Evolutionary conservation across 352 stramenopile genomes (phyloP).

Genomic region (Globisporangium paddicum): DNA sequence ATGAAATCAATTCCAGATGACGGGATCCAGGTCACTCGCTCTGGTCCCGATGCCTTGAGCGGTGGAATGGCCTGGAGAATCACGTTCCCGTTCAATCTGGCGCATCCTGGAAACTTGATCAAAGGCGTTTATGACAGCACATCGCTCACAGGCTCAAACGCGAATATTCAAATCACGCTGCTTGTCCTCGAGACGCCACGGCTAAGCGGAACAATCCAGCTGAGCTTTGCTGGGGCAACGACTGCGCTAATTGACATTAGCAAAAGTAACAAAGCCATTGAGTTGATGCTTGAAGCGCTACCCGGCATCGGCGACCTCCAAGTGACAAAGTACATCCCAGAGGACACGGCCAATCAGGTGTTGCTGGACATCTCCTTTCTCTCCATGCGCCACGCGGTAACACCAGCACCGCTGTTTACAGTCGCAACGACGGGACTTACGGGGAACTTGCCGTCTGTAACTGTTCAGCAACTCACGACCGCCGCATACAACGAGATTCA

Average conservation of each 20-base stretch:
- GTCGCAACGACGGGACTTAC: conserved; percentile 13
- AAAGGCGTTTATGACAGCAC: conserved; percentile 16
- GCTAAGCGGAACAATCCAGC: conserved; percentile 36
- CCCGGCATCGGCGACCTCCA: neutral
- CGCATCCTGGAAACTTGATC: conserved; percentile 27
- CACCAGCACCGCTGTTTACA: conserved; percentile 14
- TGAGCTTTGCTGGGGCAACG: conserved; percentile 23
- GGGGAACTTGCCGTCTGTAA: conserved; percentile 13
- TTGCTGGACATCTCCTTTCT: conserved; percentile 37
- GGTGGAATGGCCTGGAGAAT: conserved; percentile 46
- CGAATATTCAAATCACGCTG: conserved; percentile 26
- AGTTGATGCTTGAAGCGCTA: conserved; percentile 1
- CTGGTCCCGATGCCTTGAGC: conserved; percentile 17
- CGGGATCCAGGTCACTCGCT: conserved; percentile 43
- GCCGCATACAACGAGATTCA: conserved; percentile 35
- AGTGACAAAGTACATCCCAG: conserved; percentile 1
- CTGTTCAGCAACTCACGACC: conserved; percentile 11
- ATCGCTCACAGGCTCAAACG: conserved; percentile 32
- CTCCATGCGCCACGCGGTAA: conserved; percentile 19
- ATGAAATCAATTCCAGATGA: conserved; percentile 58
- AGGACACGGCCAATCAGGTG: conserved; percentile 18
- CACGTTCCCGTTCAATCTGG: conserved; percentile 43
- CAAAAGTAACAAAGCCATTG: neutral
- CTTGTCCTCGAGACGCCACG: conserved; percentile 29
- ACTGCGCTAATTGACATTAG: conserved; percentile 33